Percentiles rank a stretch among this genome's conserved stretches.
These are phyloP conservation scores for Dioscorea dumetorum DNA, from an alignment of 106 monocot species.

Conservation along the genomic window DNA sequence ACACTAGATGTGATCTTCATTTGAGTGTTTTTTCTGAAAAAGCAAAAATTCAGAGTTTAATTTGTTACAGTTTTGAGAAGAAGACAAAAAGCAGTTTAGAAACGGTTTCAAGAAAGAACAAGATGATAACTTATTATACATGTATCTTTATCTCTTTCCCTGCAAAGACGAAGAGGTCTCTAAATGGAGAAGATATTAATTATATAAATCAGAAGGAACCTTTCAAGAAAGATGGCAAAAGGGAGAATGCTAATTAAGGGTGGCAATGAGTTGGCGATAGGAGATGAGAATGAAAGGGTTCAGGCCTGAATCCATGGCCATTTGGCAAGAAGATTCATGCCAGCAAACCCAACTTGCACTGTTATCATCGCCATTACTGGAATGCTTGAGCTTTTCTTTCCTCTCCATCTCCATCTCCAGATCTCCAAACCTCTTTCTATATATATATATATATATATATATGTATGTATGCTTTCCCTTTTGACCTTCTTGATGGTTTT, in stretches of 20 bases:
- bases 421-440: not conserved
- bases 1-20: constrained; percentile 32
- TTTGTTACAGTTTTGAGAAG: too few relatives aligned
- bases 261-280: not conserved
- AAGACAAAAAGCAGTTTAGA: too few relatives aligned
- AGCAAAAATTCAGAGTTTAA: not conserved
- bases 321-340: not conserved
- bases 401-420: not conserved
- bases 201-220: not conserved
- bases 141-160: too few relatives aligned
- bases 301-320: constrained; percentile 3
- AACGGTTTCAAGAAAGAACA: too few relatives aligned
- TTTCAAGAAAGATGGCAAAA: not conserved
- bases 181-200: too few relatives aligned
- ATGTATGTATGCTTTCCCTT: too few relatives aligned
- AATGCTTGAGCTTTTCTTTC: not conserved
- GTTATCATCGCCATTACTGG: not conserved
- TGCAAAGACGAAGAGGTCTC: too few relatives aligned
- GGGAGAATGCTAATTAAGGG: not conserved
- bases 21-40: constrained; percentile 42
- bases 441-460: too few relatives aligned
- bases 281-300: not conserved
- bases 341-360: constrained; percentile 1
- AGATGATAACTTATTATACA: too few relatives aligned
- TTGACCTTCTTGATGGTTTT: too few relatives aligned